A percentile compares a stretch with the other conserved stretches of the same genome.
These are phyloP conservation scores for Beauveria sp. DNA, from an alignment of 2,329 filamentous ascomycete genomes.

Conservation along the genomic window DNA sequence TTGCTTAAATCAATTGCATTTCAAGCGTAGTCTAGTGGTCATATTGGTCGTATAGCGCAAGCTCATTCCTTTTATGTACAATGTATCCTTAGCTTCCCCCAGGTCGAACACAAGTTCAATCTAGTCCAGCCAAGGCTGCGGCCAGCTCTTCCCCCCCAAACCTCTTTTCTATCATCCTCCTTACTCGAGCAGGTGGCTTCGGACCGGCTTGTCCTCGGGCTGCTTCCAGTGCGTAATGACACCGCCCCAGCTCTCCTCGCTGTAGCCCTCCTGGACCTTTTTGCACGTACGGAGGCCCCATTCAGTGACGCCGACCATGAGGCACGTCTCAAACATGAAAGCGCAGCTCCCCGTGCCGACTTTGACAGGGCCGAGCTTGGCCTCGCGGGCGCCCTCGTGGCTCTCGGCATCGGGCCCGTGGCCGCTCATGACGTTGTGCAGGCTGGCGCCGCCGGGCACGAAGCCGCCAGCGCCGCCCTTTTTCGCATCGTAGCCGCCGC, in stretches of 20 bases:
- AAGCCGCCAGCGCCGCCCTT: constrained; percentile 45
- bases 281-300: constrained; percentile 57
- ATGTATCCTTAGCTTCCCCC: neutral
- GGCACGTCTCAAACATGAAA: constrained; percentile 62
- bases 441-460: constrained; percentile 49
- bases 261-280: constrained; percentile 61
- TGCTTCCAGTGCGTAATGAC: constrained; percentile 55
- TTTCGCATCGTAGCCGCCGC: constrained; percentile 56
- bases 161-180: no score
- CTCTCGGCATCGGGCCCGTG: constrained; percentile 54
- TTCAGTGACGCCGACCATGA: constrained; percentile 65
- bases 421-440: constrained; percentile 67
- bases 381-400: constrained; percentile 48
- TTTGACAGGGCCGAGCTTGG: constrained; percentile 45
- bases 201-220: constrained; percentile 28
- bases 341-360: constrained; percentile 56
- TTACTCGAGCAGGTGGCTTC: constrained; percentile 18
- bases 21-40: neutral
- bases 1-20: neutral
- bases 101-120: no score
- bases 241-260: constrained; percentile 71
- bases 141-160: neutral
- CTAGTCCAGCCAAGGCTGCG: no score
- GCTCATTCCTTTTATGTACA: constrained; percentile 2
- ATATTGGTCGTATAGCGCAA: neutral